Conservation (phyloP, 371 early-diverging fungal species). For the Mucor racemosus region DNA sequence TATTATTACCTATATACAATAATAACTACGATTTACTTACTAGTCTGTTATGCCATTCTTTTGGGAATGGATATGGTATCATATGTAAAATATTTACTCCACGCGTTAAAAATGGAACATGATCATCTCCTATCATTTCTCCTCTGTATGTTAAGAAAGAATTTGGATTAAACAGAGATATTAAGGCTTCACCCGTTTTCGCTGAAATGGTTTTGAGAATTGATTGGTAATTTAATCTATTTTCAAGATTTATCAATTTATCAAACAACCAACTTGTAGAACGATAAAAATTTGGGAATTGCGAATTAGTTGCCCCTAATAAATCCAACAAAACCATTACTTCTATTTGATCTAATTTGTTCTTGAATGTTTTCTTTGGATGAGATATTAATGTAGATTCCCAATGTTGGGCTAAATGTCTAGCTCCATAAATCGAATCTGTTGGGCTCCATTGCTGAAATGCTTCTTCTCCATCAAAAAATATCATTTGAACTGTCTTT, state of each 20-base stretch:
- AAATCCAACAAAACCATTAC: slow-evolving; percentile 88
- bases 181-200: slow-evolving; percentile 25
- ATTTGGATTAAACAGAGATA: slow-evolving; percentile 45
- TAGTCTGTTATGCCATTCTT: slow-evolving; percentile 84
- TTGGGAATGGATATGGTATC: slow-evolving; percentile 91
- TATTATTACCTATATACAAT: neutral
- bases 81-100: slow-evolving; percentile 89
- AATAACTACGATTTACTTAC: slow-evolving; percentile 38
- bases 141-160: slow-evolving; percentile 38
- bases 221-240: slow-evolving; percentile 34
- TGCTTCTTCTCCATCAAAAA: slow-evolving; percentile 98
- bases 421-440: slow-evolving; percentile 94
- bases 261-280: slow-evolving; percentile 66
- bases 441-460: slow-evolving; percentile 74
- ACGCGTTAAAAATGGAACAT: slow-evolving; percentile 82
- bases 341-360: slow-evolving; percentile 74
- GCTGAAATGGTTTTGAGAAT: slow-evolving; percentile 36
- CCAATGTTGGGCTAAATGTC: slow-evolving; percentile 60
- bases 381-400: slow-evolving; percentile 32
- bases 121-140: slow-evolving; percentile 85
- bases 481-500: slow-evolving; percentile 84
- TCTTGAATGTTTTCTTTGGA: slow-evolving; percentile 29
- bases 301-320: slow-evolving; percentile 66
- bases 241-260: slow-evolving; percentile 53
- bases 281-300: slow-evolving; percentile 64